Evolutionary conservation across 768 basidiomycete genomes (phyloP).

Genomic region (Tricholomella constricta): DNA sequence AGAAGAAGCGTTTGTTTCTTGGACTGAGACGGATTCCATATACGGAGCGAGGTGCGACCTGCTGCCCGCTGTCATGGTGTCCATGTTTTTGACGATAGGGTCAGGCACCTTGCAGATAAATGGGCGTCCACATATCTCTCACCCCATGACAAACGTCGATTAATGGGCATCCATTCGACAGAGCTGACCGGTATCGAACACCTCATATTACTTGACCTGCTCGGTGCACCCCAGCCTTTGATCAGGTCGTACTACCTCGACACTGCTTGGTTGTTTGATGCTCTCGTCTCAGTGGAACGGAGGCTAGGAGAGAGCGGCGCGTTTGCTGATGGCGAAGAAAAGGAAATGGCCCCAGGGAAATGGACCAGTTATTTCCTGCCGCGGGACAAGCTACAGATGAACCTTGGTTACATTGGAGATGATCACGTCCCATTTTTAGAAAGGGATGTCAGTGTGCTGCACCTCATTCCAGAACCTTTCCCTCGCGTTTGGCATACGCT

Average conservation of each 20-base stretch:
- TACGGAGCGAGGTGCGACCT: conserved; percentile 88
- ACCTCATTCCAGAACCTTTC: conserved; percentile 89
- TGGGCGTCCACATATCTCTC: conserved; percentile 75
- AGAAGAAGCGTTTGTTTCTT: conserved; percentile 91
- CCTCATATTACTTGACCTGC: conserved; percentile 88
- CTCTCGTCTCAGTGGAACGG: conserved; percentile 69
- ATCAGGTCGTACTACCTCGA: conserved; percentile 83
- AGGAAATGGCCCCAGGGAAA: conserved; percentile 45
- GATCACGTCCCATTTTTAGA: conserved; percentile 92
- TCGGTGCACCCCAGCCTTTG: conserved; percentile 74
- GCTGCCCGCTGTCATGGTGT: neutral
- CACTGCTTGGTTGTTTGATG: conserved; percentile 93
- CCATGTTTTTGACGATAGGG: conserved; percentile 1
- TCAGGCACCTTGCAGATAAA: conserved; percentile 83
- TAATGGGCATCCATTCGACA: conserved; percentile 55
- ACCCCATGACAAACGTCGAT: conserved; percentile 58
- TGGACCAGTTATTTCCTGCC: conserved; percentile 71
- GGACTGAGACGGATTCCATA: conserved; percentile 88
- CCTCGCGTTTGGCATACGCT: conserved; percentile 89
- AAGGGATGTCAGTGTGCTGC: conserved; percentile 83
- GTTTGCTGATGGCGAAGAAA: conserved; percentile 51
- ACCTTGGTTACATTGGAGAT: conserved; percentile 74
- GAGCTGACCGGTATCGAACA: conserved; percentile 84
- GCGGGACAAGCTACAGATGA: conserved; percentile 39
- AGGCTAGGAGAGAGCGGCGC: conserved; percentile 67